Conservation (phyloP, 352 stramenopile genomes). For the Pythium sp. region DNA sequence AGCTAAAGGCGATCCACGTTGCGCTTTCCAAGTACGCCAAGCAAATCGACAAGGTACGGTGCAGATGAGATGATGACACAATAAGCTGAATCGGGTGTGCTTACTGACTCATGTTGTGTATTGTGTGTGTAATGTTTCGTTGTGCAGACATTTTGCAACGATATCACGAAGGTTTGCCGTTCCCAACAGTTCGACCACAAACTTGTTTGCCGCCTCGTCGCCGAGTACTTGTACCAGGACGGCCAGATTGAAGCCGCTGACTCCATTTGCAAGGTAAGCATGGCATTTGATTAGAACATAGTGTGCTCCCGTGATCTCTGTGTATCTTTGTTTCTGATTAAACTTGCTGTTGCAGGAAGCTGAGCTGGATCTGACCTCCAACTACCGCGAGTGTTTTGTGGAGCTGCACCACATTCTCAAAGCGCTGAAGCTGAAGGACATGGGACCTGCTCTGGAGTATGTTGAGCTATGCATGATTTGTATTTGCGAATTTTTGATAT, state of each 20-base stretch:
- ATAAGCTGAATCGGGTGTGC: neutral
- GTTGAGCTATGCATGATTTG: slow-evolving; percentile 11
- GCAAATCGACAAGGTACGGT: slow-evolving; percentile 72
- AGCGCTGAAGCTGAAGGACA: slow-evolving; percentile 59
- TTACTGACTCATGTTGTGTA: too few relatives aligned
- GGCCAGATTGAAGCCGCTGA: slow-evolving; percentile 73
- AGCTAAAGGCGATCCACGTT: slow-evolving; percentile 68
- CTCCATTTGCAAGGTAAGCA: slow-evolving; percentile 55
- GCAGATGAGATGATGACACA: neutral
- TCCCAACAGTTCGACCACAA: slow-evolving; percentile 62
- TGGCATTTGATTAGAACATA: neutral
- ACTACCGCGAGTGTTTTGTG: slow-evolving; percentile 63
- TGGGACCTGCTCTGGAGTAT: slow-evolving; percentile 65
- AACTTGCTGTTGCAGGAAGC: slow-evolving; percentile 41
- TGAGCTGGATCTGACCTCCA: slow-evolving; percentile 41
- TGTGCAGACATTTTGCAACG: slow-evolving; percentile 49
- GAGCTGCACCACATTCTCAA: slow-evolving; percentile 66
- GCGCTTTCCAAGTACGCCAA: slow-evolving; percentile 77
- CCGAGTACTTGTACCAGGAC: slow-evolving; percentile 79
- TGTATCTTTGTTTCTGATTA: neutral
- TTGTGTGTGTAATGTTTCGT: neutral
- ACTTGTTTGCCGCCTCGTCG: slow-evolving; percentile 61
- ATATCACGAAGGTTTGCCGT: slow-evolving; percentile 66
- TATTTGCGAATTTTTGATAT: neutral
- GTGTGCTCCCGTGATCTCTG: neutral